These are phyloP conservation scores for Coemansia sp. DNA, from an alignment of 192 early-diverging fungal species.

Conservation along the genomic window DNA sequence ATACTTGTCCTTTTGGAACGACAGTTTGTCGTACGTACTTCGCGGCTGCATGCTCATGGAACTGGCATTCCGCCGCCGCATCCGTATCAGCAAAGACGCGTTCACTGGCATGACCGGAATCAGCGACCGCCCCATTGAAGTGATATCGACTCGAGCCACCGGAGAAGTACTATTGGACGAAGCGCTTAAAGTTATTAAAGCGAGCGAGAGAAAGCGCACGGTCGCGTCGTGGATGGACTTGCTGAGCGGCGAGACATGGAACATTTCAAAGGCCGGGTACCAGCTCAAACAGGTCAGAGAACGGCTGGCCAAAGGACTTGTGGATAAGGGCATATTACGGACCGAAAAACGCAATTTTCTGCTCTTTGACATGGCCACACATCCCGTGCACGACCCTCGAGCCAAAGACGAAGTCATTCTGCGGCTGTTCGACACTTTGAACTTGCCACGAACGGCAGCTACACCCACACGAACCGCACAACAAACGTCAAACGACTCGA, in stretches of 20 bases:
- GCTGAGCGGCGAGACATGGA: slow-evolving; percentile 99
- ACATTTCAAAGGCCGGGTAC: slow-evolving; percentile 93
- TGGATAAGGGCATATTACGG: slow-evolving; percentile 96
- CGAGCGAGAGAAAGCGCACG: slow-evolving; percentile 71
- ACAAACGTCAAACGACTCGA: slow-evolving; percentile 26
- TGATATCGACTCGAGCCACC: slow-evolving; percentile 75
- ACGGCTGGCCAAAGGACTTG: slow-evolving; percentile 91
- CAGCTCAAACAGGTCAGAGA: slow-evolving; percentile 98
- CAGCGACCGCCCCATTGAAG: slow-evolving; percentile 81
- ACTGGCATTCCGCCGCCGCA: slow-evolving; percentile 86
- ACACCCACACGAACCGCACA: slow-evolving; percentile 53
- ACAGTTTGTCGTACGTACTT: slow-evolving; percentile 95
- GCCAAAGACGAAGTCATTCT: slow-evolving; percentile 88
- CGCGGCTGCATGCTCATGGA: slow-evolving; percentile 96
- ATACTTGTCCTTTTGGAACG: slow-evolving; percentile 98
- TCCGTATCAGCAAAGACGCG: slow-evolving; percentile 83
- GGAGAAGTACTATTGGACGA: slow-evolving; percentile 97
- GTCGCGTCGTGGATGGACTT: slow-evolving; percentile 96
- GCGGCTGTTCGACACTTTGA: slow-evolving; percentile 73
- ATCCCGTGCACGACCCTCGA: slow-evolving; percentile 84
- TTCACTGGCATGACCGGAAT: slow-evolving; percentile 61
- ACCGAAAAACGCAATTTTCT: slow-evolving; percentile 96
- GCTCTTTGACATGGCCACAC: slow-evolving; percentile 97
- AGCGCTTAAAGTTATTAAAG: slow-evolving; percentile 84
- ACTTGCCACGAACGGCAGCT: slow-evolving; percentile 63